Base-by-base conservation (phyloP, 2,329 filamentous ascomycete species). In the Penicillium sp. region DNA sequence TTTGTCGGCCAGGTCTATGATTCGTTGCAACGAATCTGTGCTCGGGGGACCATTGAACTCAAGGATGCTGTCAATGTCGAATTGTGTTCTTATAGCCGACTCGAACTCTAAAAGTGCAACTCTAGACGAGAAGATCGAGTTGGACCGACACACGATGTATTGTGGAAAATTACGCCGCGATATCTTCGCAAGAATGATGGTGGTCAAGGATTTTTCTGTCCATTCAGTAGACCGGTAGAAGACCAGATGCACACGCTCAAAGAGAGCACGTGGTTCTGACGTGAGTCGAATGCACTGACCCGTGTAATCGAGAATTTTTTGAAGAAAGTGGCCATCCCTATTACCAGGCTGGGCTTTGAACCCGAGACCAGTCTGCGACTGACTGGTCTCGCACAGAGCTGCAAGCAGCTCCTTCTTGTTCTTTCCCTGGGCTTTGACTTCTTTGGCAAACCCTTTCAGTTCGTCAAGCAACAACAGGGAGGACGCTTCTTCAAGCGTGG, bases 201-300 rank as follows among this genome's bases (percentile, higher is more conserved):
- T 91, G 1, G 89, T 97, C 11, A 98, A 74, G 1, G 91, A 96
- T 66, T 95, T 97, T 60, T 97, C 91, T 0, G 90, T 95, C 93
- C 93, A 98, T 65, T 95, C 88, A 0, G 89, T 94, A 8, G 90
- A 96, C 49, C 91, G 80, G 67, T 97, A 97, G 66, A 96, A 98
- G 27, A 98, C 90, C 2, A 98, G 73, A 70, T 97, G 93, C 0
- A 97, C 90, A 26, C 93, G 82, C 66, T 96, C 90, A 60, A 98
- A 98, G 0, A 98, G 78, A 60, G 84, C 88, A 53, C 90, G 79
- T 0, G 84, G 78, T 0, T 80, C 71, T 0, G 84, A 70, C 0
- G 88, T 88, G 9, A 98, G 79, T 34, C 91, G 79, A 51, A 97
- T 84, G 55, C 90, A 95, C 11, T 89, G 82, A 0, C 93, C 93